Evolutionary conservation across 2,329 filamentous ascomycete species (phyloP), one percentile per base, ranked within the genome.

Genomic region (Biscogniauxia mediterranea): DNA sequence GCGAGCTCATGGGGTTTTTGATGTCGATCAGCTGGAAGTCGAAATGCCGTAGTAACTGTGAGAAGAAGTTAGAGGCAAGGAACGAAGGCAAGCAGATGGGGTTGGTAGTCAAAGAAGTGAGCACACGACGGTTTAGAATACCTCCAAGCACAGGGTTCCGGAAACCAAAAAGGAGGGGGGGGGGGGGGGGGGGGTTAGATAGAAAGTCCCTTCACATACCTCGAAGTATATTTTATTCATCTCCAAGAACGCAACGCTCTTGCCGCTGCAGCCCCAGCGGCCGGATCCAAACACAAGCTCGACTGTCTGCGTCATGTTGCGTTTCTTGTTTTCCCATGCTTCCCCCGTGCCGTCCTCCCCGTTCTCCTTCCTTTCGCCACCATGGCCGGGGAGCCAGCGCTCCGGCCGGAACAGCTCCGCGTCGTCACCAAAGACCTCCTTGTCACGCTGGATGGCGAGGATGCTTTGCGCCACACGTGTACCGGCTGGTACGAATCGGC

Each of bases 181-280:
- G 61, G 32, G n/a, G n/a, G 32, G 11, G 26, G 20, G 2, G 61
- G 32, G 32, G 32, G 5, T 3, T 23, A 23, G 23, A 23, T 23
- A 23, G 23, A 23, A 5, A 5, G 5, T 23, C 23, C 32, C 32
- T 9, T 38, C 13, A 38, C 74, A 68, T 67, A 79, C 78, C 73
- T 79, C 75, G 42, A 78, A 73, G 55, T 77, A 69, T 2, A 73
- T 63, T 62, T 81, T 81, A 59, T 77, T 75, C 60, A 80, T 52
- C 69, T 80, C 78, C 63, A 80, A 75, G 57, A 76, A 67, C 5
- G 78, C 78, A 32, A 80, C 74, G 20, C 68, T 21, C 49, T 51
- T 51, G 7, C 49, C 49, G 49, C 9, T 51, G 49, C 49, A 51
- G n/a, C n/a, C 49, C 49, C 49, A 51, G n/a, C 49, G 49, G n/a